Evolutionary conservation across 2,329 filamentous ascomycete species (phyloP).

Genomic region (Trichoderma simmonsii): DNA sequence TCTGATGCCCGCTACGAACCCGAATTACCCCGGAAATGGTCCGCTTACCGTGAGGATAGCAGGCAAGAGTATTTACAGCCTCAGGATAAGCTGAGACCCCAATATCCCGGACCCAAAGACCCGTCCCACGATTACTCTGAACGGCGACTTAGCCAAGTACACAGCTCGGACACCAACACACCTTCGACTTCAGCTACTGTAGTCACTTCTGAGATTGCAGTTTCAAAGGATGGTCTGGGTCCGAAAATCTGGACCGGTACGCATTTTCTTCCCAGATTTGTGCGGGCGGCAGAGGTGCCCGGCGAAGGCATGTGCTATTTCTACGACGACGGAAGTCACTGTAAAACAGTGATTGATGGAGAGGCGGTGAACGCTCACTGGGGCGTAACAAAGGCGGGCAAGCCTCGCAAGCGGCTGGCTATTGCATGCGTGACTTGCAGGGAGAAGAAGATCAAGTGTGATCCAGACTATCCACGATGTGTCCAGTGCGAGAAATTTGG

Average conservation of each 20-base stretch:
- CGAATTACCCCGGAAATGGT: slow-evolving; percentile 38
- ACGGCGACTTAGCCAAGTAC: slow-evolving; percentile 25
- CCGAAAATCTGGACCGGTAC: slow-evolving; percentile 69
- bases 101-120: slow-evolving; percentile 38
- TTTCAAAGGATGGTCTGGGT: slow-evolving; percentile 58
- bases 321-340: slow-evolving; percentile 80
- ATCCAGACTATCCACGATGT: slow-evolving; percentile 82
- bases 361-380: slow-evolving; percentile 86
- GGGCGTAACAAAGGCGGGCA: slow-evolving; percentile 92
- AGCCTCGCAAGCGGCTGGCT: slow-evolving; percentile 84
- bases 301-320: slow-evolving; percentile 82
- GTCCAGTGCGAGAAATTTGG: slow-evolving; percentile 92
- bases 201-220: slow-evolving; percentile 40
- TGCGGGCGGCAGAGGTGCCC: slow-evolving; percentile 63
- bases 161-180: slow-evolving; percentile 25
- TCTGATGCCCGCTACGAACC: slow-evolving; percentile 37
- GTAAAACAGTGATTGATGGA: slow-evolving; percentile 79
- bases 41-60: slow-evolving; percentile 38
- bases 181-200: slow-evolving; percentile 30
- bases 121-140: slow-evolving; percentile 28
- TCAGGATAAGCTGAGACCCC: slow-evolving; percentile 35
- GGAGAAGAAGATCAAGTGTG: slow-evolving; percentile 97
- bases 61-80: slow-evolving; percentile 42
- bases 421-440: slow-evolving; percentile 91
- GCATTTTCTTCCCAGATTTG: slow-evolving; percentile 64